These are phyloP conservation scores for Nemania sp. DNA, from an alignment of 2,329 filamentous ascomycete genomes.

Conservation along the genomic window DNA sequence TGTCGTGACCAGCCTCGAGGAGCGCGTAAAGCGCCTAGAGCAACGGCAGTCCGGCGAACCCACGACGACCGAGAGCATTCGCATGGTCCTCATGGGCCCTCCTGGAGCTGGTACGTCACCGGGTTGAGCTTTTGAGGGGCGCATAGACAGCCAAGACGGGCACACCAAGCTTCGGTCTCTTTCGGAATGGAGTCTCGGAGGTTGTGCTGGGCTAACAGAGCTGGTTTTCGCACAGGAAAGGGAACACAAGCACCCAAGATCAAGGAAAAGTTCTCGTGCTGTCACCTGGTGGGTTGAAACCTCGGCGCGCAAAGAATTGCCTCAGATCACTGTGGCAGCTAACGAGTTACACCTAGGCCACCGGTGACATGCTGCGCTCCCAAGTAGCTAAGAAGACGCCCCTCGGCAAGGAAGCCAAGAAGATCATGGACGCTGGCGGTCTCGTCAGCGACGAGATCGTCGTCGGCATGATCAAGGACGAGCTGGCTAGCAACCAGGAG, in stretches of 20 bases:
- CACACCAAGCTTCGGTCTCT: not conserved
- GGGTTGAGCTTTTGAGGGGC: conserved; percentile 13
- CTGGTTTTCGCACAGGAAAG: conserved; percentile 68
- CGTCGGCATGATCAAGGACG: conserved; percentile 99
- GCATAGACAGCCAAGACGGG: not conserved
- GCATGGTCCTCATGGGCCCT: conserved; percentile 97
- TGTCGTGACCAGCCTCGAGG: conserved; percentile 81
- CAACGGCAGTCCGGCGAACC: conserved; percentile 64
- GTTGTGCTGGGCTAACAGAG: conserved; percentile 26
- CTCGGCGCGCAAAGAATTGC: conserved; percentile 18
- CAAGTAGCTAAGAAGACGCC: conserved; percentile 97
- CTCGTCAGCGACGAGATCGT: conserved; percentile 99
- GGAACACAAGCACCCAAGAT: conserved; percentile 97
- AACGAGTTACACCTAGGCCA: conserved; percentile 64
- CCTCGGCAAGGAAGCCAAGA: conserved; percentile 95
- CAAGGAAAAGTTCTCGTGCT: conserved; percentile 97
- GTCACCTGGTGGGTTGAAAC: conserved; percentile 76
- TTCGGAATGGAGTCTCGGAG: not conserved
- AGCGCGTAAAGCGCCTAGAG: conserved; percentile 85
- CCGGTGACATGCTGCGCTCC: conserved; percentile 97
- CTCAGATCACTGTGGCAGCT: conserved; percentile 15
- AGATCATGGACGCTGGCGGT: conserved; percentile 99
- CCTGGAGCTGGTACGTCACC: conserved; percentile 84
- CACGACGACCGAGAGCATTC: conserved; percentile 67
- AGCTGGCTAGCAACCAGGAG: conserved; percentile 90